Base-by-base conservation (phyloP, 352 stramenopile genomes). In the Phytopythium boreale region DNA sequence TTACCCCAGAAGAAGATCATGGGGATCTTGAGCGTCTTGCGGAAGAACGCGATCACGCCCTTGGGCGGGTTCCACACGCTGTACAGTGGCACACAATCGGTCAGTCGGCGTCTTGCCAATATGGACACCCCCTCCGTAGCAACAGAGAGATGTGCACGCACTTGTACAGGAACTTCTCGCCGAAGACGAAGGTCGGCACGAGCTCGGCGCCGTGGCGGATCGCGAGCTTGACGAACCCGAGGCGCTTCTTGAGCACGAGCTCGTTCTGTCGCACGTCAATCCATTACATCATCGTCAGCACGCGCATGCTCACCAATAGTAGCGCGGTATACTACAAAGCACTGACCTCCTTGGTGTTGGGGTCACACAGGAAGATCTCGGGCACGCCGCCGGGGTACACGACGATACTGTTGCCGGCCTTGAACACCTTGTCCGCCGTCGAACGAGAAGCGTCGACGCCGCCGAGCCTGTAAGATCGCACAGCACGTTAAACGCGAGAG, bases 91-190 rank as follows among this genome's bases (percentile, higher is more conserved):
- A 20, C 58, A 49, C 22, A 50, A 24, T 61, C 24, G 11, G 53
- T 61, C 31, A 47, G 52, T 59, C 34, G n/a, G 24, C 36, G 34
- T 43, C 19, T 27, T 20, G 2, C 19, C 4, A 24, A 12, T 36
- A 37, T n/a, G 53, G 34, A 50, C 31, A n/a, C 26, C 4, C 29
- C 29, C n/a, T n/a, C 29, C 29, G 29, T 8, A 8, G 29, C 8
- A 50, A 20, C n/a, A n/a, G n/a, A 8, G 0, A 37, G 26, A 34
- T 2, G 27, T 12, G 4, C 17, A 36, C 72, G 52, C 62, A 86
- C 77, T 89, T 88, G 75, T 90, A 92, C 20, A 92, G 74, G 64
- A 72, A 92, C 71, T 93, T 93, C 61, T 93, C 85, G 55, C 77
- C 77, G 57, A 93, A 93, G 15, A 92, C 85, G 52, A 92, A 92